Conservation (phyloP, 106 monocot genomes). For the Dendrobium huoshanense region DNA sequence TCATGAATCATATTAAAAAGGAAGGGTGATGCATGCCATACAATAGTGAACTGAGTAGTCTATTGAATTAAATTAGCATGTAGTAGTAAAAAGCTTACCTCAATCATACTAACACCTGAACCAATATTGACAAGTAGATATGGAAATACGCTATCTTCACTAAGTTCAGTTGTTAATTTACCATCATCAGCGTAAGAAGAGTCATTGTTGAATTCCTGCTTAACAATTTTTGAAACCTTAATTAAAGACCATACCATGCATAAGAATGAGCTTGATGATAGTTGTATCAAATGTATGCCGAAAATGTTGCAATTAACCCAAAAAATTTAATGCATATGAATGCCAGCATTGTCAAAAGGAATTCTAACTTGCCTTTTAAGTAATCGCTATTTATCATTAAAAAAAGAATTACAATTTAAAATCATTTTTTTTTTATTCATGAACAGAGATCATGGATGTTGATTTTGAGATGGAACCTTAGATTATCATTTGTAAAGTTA, state of each 20-base stretch:
- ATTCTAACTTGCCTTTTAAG: not conserved
- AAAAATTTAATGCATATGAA: not conserved
- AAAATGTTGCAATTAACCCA: not conserved
- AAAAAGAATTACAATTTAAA: not conserved
- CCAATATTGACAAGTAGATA: conserved; percentile 84
- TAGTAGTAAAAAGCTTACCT: conserved; percentile 26
- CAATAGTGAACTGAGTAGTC: not conserved
- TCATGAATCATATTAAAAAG: not conserved
- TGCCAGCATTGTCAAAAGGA: not conserved
- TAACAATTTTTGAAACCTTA: not conserved
- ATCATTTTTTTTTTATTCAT: not conserved
- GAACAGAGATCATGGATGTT: not conserved
- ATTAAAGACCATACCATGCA: not conserved
- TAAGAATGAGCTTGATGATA: not conserved
- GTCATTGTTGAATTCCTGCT: conserved; percentile 30
- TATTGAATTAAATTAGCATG: not conserved
- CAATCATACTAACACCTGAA: conserved; percentile 77
- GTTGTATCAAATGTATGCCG: conserved; percentile 1
- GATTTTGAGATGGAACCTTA: not conserved
- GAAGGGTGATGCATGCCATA: not conserved
- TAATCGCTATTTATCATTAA: not conserved
- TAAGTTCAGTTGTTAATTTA: conserved; percentile 26
- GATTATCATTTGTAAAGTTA: not conserved
- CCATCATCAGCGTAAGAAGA: conserved; percentile 27
- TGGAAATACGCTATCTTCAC: conserved; percentile 44